Evolutionary conservation across 768 basidiomycete genomes (phyloP), one percentile per base, ranked within the genome.

Genomic region (Mycena leptocephala): DNA sequence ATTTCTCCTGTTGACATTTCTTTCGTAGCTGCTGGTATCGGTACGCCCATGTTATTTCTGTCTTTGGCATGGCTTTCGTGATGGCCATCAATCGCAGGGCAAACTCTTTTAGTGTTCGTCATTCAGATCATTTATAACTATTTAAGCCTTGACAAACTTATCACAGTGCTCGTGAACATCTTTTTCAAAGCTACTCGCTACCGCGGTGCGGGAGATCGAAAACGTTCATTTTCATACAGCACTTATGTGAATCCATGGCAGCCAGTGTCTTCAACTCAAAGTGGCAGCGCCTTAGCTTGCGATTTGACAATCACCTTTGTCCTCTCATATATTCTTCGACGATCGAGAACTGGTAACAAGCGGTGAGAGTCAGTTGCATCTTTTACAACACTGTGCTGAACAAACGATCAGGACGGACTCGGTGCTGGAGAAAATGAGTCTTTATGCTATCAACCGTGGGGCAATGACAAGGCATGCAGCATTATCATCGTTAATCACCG

Each of bases 21-120:
- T 55, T 55, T 55, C 53, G 53, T 55, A 55, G 53, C 53, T 55
- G 53, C 53, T 55, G 53, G 53, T 55, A 55, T 55, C 53, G 53
- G 53, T 55, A 55, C 53, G 53, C 8, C 53, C 8, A 55, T 1
- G 53, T 4, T 55, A 55, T 30, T 55, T 55, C 53, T 55, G 53
- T 13, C 3, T 28, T 8, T 28, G 14, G 28, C n/a, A 43, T 43
- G 16, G 43, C 10, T 43, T 55, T 55, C 53, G 53, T 30, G 26
- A 55, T 55, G 53, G 13, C 28, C 53, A 55, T 55, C 53, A 55
- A 30, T 55, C 11, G 53, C 8, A 55, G 53, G 3, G 8, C 53
- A 55, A 55, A 55, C 53, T 7, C 26, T 55, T 30, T 55, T 55
- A 8, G 53, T 55, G 53, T 55, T 55, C 53, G 53, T 55, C 53